These are phyloP conservation scores for Beauveria scarabaeidicola DNA, from an alignment of 2,329 filamentous ascomycete species.

Conservation along the genomic window DNA sequence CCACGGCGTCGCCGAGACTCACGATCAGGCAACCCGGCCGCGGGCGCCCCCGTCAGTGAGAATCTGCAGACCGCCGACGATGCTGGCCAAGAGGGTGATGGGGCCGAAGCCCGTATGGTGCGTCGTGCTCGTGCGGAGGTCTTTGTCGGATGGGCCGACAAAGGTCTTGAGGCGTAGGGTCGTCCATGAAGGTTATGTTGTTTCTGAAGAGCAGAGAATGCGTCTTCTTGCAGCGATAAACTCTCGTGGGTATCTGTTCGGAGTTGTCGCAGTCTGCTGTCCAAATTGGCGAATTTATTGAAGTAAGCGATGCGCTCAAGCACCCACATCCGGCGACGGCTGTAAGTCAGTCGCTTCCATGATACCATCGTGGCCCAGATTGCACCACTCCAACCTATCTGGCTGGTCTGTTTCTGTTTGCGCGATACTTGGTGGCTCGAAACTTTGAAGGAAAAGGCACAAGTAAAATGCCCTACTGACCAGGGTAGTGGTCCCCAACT, in stretches of 20 bases:
- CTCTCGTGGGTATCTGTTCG: neutral
- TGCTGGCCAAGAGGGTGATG: constrained; percentile 28
- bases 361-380: neutral
- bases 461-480: too few relatives aligned
- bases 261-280: neutral
- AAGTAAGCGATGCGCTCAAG: neutral
- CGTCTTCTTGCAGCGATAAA: neutral
- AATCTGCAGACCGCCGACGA: constrained; percentile 28
- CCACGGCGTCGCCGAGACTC: constrained; percentile 16
- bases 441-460: neutral
- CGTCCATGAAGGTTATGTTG: neutral
- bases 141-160: constrained; percentile 13
- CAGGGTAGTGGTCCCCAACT: too few relatives aligned
- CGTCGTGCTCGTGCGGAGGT: constrained; percentile 19
- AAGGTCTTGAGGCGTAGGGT: constrained; percentile 13
- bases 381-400: neutral
- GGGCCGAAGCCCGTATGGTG: constrained; percentile 29
- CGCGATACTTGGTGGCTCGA: neutral
- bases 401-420: neutral
- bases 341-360: neutral
- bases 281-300: neutral
- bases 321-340: neutral
- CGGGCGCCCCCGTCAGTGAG: constrained; percentile 18
- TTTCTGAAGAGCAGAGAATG: neutral
- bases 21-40: constrained; percentile 18